Conservation (phyloP, 805 yeast species). For the Tetrapisispora iriomotensis region DNA sequence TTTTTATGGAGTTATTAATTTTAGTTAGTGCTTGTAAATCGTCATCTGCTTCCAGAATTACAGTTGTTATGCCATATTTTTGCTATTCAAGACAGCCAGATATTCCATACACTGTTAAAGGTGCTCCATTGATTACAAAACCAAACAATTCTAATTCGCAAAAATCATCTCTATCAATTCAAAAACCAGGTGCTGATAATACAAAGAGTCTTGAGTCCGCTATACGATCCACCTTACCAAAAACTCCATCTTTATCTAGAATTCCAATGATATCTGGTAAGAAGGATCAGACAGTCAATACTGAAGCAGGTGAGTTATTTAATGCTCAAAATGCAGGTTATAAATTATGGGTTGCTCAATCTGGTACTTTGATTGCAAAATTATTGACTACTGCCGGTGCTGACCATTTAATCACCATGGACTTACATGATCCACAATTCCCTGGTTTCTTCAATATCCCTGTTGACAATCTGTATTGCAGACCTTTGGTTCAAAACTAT, state of each 20-base stretch:
- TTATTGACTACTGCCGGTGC: constrained; percentile 88
- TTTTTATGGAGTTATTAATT: constrained; percentile 70
- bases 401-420: constrained; percentile 95
- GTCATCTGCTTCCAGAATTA: constrained; percentile 80
- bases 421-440: constrained; percentile 93
- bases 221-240: constrained; percentile 14
- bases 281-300: constrained; percentile 17
- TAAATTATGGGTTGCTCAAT: constrained; percentile 92
- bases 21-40: constrained; percentile 88
- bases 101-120: constrained; percentile 68
- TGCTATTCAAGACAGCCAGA: constrained; percentile 97
- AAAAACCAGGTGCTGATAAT: constrained; percentile 18
- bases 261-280: constrained; percentile 31
- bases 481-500: constrained; percentile 79
- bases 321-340: constrained; percentile 51
- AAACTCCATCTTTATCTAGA: constrained; percentile 21
- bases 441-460: constrained; percentile 97
- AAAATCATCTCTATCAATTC: constrained; percentile 28
- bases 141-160: constrained; percentile 30
- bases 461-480: constrained; percentile 85
- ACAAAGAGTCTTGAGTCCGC: constrained; percentile 12
- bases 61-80: constrained; percentile 86
- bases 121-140: constrained; percentile 51
- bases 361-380: constrained; percentile 86
- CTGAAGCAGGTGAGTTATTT: constrained; percentile 29